phyloP scores from a whole-genome alignment of 495 filamentous ascomycete genomes.

The Hypoxylon lienhwacheense region DNA sequence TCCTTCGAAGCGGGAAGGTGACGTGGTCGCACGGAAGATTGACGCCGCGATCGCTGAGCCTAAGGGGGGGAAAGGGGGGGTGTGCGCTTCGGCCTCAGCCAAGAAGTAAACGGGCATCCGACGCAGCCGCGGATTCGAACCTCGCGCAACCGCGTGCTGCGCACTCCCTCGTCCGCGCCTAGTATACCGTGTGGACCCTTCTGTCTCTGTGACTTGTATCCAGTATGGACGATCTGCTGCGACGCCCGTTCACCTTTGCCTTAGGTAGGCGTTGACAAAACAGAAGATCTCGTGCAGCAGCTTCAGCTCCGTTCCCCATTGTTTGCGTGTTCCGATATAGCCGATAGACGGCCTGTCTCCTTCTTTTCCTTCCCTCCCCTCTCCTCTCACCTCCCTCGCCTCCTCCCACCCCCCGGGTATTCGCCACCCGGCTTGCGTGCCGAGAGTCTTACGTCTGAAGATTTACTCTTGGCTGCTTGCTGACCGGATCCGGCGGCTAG shows the following conservation, averaged over 20 bases:
- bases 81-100: too few relatives aligned
- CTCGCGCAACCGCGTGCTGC: constrained; percentile 35
- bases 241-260: too few relatives aligned
- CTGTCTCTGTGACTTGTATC: too few relatives aligned
- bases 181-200: too few relatives aligned
- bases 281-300: constrained; percentile 27
- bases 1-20: constrained; percentile 40
- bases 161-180: constrained; percentile 32
- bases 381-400: too few relatives aligned
- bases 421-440: constrained; percentile 8
- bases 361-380: too few relatives aligned
- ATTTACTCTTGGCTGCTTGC: constrained; percentile 22
- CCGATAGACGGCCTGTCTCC: constrained; percentile 32
- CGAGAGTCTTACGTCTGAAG: constrained; percentile 24
- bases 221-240: too few relatives aligned
- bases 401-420: too few relatives aligned
- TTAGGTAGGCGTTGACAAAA: too few relatives aligned
- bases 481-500: constrained; percentile 17
- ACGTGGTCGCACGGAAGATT: constrained; percentile 39
- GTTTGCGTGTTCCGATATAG: constrained; percentile 40
- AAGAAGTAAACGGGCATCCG: too few relatives aligned
- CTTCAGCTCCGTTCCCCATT: constrained; percentile 32
- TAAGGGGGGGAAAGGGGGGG: constrained; percentile 22
- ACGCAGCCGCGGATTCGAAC: constrained; percentile 37
- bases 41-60: constrained; percentile 24